Percentiles rank a stretch among this genome's conserved stretches.
Conservation (phyloP, 2,329 filamentous ascomycete species). For the Stylonectria norvegica region DNA sequence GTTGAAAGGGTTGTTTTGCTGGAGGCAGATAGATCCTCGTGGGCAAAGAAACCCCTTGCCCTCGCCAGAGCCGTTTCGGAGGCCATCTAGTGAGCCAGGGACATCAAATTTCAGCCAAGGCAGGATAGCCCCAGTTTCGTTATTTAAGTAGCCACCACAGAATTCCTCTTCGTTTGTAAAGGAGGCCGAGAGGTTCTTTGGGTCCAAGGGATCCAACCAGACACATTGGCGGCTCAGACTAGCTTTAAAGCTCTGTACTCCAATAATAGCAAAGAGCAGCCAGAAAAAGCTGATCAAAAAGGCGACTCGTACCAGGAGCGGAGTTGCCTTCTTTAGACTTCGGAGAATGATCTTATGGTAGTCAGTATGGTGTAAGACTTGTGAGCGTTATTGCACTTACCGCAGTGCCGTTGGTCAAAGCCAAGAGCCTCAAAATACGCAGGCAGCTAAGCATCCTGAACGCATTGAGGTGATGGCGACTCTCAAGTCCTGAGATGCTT, state of each 20-base stretch:
- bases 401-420: slow-evolving; percentile 88
- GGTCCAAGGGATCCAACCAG: slow-evolving; percentile 66
- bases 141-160: slow-evolving; percentile 78
- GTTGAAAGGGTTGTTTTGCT: slow-evolving; percentile 75
- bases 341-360: slow-evolving; percentile 73
- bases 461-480: slow-evolving; percentile 70
- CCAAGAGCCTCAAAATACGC: slow-evolving; percentile 84
- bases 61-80: slow-evolving; percentile 47
- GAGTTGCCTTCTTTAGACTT: slow-evolving; percentile 93
- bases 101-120: slow-evolving; percentile 62
- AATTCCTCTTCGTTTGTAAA: slow-evolving; percentile 69
- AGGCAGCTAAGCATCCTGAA: slow-evolving; percentile 97
- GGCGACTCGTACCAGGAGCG: slow-evolving; percentile 84
- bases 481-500: slow-evolving; percentile 66
- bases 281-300: slow-evolving; percentile 97
- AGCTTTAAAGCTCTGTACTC: slow-evolving; percentile 92
- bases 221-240: slow-evolving; percentile 75
- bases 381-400: slow-evolving; percentile 46
- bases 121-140: slow-evolving; percentile 50
- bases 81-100: slow-evolving; percentile 41
- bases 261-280: slow-evolving; percentile 94
- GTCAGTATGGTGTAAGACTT: slow-evolving; percentile 8
- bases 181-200: slow-evolving; percentile 49
- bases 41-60: slow-evolving; percentile 90
- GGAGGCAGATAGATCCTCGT: slow-evolving; percentile 74